Conservation (phyloP, 2,329 filamentous ascomycete genomes). For the Ascochyta fabae region DNA sequence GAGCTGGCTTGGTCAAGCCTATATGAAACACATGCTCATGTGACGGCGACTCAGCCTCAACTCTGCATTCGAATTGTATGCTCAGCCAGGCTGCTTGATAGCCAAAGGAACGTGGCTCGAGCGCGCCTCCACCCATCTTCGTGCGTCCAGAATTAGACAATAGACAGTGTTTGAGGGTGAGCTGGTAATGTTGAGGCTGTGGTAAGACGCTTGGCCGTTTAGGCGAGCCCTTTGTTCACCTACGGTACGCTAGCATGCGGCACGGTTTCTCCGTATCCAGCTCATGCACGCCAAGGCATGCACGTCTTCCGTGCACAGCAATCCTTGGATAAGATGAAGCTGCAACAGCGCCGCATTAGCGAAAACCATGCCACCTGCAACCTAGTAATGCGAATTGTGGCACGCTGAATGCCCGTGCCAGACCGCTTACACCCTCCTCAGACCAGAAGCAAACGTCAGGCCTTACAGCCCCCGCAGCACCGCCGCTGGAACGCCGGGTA, state of each 20-base stretch:
- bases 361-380: background rate
- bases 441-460: conserved; percentile 13
- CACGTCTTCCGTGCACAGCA: conserved; percentile 11
- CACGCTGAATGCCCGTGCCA: conserved; percentile 22
- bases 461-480: conserved; percentile 17
- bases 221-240: conserved; percentile 18
- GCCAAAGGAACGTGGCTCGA: conserved; percentile 18
- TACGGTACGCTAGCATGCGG: conserved; percentile 15
- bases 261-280: conserved; percentile 16
- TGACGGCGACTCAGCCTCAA: conserved; percentile 14
- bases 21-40: conserved; percentile 23
- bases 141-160: conserved; percentile 27
- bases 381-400: conserved; percentile 16
- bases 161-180: conserved; percentile 22
- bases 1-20: conserved; percentile 14
- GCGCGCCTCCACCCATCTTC: conserved; percentile 11
- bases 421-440: conserved; percentile 10
- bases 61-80: conserved; percentile 17
- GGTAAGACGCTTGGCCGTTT: conserved; percentile 14
- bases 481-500: conserved; percentile 12
- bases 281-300: conserved; percentile 23
- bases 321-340: conserved; percentile 5
- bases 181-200: conserved; percentile 19
- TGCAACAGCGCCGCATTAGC: conserved; percentile 7
- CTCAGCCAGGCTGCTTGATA: conserved; percentile 18